These are phyloP conservation scores for Leersia perrieri DNA, from an alignment of 176 grass and related monocot genomes.

Conservation along the genomic window DNA sequence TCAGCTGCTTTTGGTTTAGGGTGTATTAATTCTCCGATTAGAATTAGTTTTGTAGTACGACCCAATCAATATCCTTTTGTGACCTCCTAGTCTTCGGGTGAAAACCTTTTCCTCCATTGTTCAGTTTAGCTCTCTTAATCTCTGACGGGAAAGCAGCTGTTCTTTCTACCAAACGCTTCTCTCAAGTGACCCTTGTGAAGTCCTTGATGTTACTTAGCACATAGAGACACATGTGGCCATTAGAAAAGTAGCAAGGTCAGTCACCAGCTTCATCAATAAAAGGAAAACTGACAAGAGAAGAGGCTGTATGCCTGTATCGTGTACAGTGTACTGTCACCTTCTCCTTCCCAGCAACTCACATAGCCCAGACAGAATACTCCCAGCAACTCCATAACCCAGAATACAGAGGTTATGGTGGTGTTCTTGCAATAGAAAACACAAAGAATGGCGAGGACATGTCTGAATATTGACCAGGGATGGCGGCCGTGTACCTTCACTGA, in stretches of 20 bases:
- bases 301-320: too few species aligned
- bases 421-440: conserved; percentile 18
- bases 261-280: conserved; percentile 18
- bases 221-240: background rate
- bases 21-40: background rate
- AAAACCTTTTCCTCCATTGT: background rate
- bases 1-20: background rate
- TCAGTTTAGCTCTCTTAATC: background rate
- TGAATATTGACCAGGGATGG: background rate
- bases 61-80: background rate
- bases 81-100: background rate
- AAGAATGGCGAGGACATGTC: conserved; percentile 15
- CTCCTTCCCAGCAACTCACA: conserved; percentile 2
- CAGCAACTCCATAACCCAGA: conserved; percentile 2
- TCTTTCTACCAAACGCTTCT: background rate
- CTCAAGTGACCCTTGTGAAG: background rate
- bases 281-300: background rate
- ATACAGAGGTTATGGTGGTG: background rate
- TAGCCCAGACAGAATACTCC: too few species aligned
- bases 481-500: conserved; percentile 11
- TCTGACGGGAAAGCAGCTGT: background rate
- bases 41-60: background rate
- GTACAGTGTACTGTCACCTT: background rate
- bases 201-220: background rate
- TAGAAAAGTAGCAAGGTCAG: background rate